Evolutionary conservation across 495 filamentous ascomycete species (phyloP).

Genomic region (Aspergillus funiculosus): DNA sequence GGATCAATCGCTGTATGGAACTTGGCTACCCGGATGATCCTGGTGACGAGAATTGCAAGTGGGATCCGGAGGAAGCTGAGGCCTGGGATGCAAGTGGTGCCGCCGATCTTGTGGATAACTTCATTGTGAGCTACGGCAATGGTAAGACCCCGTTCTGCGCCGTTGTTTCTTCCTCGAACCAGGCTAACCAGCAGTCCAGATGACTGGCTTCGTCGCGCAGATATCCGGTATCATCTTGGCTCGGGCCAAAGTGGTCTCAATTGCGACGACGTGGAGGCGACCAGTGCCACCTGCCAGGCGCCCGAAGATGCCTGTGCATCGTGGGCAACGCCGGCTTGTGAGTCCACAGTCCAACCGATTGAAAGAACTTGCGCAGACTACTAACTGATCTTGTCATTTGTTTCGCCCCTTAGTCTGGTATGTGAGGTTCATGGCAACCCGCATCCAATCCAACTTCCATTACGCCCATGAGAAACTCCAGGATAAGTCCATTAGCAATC

Average conservation of each 20-base stretch:
- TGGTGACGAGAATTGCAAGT: not conserved
- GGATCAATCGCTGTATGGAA: not conserved
- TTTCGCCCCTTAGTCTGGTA: not conserved
- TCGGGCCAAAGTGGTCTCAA: not conserved
- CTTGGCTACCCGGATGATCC: not conserved
- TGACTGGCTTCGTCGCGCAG: not conserved
- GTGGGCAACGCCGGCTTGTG: not conserved
- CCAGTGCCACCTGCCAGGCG: not conserved
- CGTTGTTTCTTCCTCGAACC: no score
- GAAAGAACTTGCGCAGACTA: no score
- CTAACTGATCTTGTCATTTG: not conserved
- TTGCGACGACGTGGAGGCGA: not conserved
- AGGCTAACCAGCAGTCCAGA: not conserved
- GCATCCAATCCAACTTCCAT: not conserved
- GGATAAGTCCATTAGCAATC: conserved; percentile 1
- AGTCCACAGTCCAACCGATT: not conserved
- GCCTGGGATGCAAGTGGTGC: not conserved
- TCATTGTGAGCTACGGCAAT: not conserved
- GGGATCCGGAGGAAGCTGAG: not conserved
- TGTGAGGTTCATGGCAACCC: not conserved
- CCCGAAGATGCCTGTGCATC: not conserved
- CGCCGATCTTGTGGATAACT: not conserved
- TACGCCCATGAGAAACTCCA: not conserved
- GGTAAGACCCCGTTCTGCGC: not conserved
- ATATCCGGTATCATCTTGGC: not conserved